Percentiles rank a stretch among this genome's conserved stretches.
Conservation (phyloP, 2,329 filamentous ascomycete genomes). For the Xylaria sp. region DNA sequence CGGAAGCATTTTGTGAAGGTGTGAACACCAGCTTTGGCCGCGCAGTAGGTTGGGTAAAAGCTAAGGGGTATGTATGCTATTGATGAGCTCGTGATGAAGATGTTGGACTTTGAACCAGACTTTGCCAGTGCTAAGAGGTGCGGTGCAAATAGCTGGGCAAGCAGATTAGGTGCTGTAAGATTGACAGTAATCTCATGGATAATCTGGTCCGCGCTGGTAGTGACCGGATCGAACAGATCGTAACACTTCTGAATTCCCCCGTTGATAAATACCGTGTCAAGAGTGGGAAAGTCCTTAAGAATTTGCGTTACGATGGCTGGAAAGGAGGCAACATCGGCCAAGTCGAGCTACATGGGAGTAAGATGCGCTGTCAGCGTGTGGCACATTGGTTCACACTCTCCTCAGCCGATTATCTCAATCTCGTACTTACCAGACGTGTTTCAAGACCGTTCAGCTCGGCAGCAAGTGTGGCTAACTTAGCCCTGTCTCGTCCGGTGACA, state of each 20-base stretch:
- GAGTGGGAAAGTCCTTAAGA: slow-evolving; percentile 6
- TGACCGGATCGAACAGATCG: slow-evolving; percentile 4
- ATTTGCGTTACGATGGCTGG: background rate
- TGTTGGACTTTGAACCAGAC: background rate
- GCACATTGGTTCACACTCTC: background rate
- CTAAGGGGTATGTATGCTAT: background rate
- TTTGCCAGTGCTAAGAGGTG: background rate
- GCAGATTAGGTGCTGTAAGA: background rate
- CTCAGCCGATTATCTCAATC: background rate
- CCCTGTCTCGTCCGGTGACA: background rate
- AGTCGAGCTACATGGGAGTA: slow-evolving; percentile 27
- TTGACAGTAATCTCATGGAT: background rate
- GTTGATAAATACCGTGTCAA: slow-evolving; percentile 12
- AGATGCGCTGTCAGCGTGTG: background rate
- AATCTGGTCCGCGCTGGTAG: background rate
- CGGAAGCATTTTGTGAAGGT: slow-evolving; percentile 46
- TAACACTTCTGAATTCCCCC: background rate
- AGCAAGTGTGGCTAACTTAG: background rate
- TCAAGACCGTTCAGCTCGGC: background rate
- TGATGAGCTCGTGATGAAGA: slow-evolving; percentile 1
- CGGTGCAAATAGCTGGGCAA: background rate
- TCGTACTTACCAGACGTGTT: background rate
- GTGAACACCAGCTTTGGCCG: slow-evolving; percentile 39
- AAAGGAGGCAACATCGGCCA: slow-evolving; percentile 17
- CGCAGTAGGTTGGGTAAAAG: background rate